These are phyloP conservation scores for Umbelopsis sp. DNA, from an alignment of 192 early-diverging fungal species.

Conservation along the genomic window DNA sequence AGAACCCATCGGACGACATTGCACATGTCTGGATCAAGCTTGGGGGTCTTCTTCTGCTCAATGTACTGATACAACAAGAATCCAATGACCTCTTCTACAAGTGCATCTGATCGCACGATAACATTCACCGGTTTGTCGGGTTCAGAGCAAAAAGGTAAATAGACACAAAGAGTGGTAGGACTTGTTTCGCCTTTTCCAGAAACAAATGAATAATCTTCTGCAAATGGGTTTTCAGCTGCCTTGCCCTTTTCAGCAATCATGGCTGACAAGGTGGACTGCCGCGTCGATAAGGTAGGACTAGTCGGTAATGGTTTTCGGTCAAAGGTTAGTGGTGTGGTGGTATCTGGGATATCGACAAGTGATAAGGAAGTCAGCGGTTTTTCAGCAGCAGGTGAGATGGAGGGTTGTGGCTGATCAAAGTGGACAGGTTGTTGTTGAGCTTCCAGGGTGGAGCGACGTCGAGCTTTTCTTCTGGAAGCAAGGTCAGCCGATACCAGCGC, in stretches of 20 bases:
- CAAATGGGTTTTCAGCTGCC: constrained; percentile 65
- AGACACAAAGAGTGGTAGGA: constrained; percentile 64
- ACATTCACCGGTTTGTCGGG: constrained; percentile 60
- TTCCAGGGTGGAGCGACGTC: background rate
- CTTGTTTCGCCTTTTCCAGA: constrained; percentile 64
- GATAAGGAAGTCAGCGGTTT: background rate
- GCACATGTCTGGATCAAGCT: constrained; percentile 58
- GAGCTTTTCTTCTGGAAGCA: background rate
- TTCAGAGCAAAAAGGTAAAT: constrained; percentile 53
- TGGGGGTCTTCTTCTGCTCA: constrained; percentile 65
- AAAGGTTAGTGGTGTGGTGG: background rate
- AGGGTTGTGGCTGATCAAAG: background rate
- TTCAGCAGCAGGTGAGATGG: background rate
- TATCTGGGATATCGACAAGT: background rate
- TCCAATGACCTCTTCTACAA: constrained; percentile 93
- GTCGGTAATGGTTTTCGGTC: background rate
- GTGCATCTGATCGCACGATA: constrained; percentile 74
- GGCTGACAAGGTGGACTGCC: constrained; percentile 57
- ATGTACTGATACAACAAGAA: constrained; percentile 88
- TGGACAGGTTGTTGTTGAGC: background rate
- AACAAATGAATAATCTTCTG: constrained; percentile 63
- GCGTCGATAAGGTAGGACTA: background rate
- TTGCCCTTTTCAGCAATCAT: constrained; percentile 65
- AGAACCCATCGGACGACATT: constrained; percentile 85
- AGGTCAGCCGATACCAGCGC: background rate